Conservation (phyloP, 768 basidiomycete species). For the Suillus decipiens region DNA sequence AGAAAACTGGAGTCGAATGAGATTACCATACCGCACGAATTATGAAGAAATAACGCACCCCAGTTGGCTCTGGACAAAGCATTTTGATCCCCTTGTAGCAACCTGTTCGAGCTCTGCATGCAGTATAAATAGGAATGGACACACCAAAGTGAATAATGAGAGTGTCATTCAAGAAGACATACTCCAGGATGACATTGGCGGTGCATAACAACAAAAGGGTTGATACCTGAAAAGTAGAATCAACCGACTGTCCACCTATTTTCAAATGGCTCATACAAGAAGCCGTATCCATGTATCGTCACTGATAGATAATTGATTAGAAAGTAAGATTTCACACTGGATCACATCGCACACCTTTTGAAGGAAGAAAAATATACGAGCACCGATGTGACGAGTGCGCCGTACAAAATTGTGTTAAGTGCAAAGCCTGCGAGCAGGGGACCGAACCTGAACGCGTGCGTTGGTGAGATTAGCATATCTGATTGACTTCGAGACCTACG, state of each 20-base stretch:
- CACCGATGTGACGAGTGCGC: conserved; percentile 36
- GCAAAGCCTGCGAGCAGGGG: conserved; percentile 38
- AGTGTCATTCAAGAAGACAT: conserved; percentile 27
- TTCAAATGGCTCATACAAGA: conserved; percentile 19
- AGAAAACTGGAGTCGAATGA: conserved; percentile 26
- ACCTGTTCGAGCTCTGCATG: not conserved
- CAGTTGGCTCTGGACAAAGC: conserved; percentile 22
- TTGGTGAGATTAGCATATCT: not conserved
- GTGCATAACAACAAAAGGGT: conserved; percentile 25
- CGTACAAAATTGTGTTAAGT: conserved; percentile 37
- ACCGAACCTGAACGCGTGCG: conserved; percentile 29
- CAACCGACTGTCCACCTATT: not conserved
- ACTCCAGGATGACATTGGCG: conserved; percentile 26
- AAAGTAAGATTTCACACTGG: not conserved
- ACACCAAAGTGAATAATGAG: conserved; percentile 29
- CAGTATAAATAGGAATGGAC: not conserved
- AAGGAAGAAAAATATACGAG: conserved; percentile 33
- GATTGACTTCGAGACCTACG: conserved; percentile 17
- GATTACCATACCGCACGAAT: not conserved
- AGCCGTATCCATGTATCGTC: conserved; percentile 25
- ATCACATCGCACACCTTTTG: conserved; percentile 21
- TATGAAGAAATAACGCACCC: conserved; percentile 16
- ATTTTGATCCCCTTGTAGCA: conserved; percentile 18
- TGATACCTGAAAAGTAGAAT: conserved; percentile 18
- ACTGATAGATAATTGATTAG: conserved; percentile 8